A percentile compares a stretch with the other conserved stretches of the same genome.
phyloP scores from a whole-genome alignment of 768 basidiomycete genomes.

The Serpula lacrymans region DNA sequence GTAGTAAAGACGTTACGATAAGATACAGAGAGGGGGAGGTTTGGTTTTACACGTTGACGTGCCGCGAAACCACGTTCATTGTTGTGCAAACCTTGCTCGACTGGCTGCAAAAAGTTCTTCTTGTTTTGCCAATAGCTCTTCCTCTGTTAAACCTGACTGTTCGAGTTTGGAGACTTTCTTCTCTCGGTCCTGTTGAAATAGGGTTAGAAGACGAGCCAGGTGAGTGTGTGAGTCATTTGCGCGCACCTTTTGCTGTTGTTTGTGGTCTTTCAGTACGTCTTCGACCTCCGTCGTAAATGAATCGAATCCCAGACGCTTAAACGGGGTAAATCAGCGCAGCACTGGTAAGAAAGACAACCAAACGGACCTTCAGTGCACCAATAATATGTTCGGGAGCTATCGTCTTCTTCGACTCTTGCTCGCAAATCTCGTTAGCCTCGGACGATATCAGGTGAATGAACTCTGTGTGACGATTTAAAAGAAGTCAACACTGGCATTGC shows the following conservation, averaged over 20 bases:
- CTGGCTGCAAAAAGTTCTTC: conserved; percentile 92
- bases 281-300: conserved; percentile 87
- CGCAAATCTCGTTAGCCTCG: conserved; percentile 97
- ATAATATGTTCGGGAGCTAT: conserved; percentile 98
- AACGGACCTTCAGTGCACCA: conserved; percentile 76
- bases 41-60: neutral
- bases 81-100: conserved; percentile 72
- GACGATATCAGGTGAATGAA: conserved; percentile 98
- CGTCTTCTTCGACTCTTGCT: conserved; percentile 97
- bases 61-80: conserved; percentile 10
- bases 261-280: conserved; percentile 93
- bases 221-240: conserved; percentile 2
- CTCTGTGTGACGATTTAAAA: conserved; percentile 49
- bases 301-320: conserved; percentile 88
- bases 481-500: conserved; percentile 4
- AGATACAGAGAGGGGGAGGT: too few relatives aligned
- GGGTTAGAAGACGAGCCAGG: conserved; percentile 1
- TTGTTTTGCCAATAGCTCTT: conserved; percentile 84
- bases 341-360: neutral
- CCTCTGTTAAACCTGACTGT: conserved; percentile 85
- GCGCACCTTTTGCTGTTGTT: conserved; percentile 88
- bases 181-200: conserved; percentile 66
- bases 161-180: conserved; percentile 91
- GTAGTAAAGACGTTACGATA: too few relatives aligned
- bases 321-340: conserved; percentile 7